Evolutionary conservation across 2,329 filamentous ascomycete species (phyloP), one percentile per base, ranked within the genome.

Genomic region (Phoma sp.): DNA sequence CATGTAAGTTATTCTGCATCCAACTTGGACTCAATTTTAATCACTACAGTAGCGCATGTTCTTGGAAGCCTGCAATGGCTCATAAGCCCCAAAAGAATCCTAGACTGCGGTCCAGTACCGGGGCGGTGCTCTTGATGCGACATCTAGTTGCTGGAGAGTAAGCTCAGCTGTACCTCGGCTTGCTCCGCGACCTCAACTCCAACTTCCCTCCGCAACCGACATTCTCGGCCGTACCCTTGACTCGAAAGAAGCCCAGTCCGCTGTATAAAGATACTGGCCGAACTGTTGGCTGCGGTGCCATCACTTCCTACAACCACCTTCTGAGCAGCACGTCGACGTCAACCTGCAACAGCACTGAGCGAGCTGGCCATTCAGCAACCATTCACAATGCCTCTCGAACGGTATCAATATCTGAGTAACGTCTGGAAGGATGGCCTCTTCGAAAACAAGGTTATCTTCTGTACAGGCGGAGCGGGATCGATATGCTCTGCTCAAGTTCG

Each of bases 401-500:
- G 87, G 65, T 88, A 87, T 47, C 83, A 90, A 58, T 96, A 92
- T 70, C 74, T 97, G 63, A 96, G 91, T 76, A 83, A 87, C 55
- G 86, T 92, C 66, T 97, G 93, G 92, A 88, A 84, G 65, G 89
- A 96, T 77, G 91, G 88, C 61, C 88, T 97, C 61, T 96, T 97
- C 74, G 91, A 88, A 60, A 87, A 88, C 73, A 94, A 95, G 70
- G 93, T 98, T 39, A 85, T 94, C 64, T 96, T 98, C 77, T 96
- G 96, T 70, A 99, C 95, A 3, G 95, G 95, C 55, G 95, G 95
- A 47, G 92, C 92, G 5, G 94, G 95, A 51, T 89, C 90, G 24
- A 98, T 99, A 71, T 97, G 95, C 80, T 95, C 90, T 67, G 92
- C 91, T 51, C 95, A 98, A 80, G 95, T 96, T 29, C 86, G 92